Conservation (phyloP, 208 protist species). For the Paratrypanosoma confusum region DNA sequence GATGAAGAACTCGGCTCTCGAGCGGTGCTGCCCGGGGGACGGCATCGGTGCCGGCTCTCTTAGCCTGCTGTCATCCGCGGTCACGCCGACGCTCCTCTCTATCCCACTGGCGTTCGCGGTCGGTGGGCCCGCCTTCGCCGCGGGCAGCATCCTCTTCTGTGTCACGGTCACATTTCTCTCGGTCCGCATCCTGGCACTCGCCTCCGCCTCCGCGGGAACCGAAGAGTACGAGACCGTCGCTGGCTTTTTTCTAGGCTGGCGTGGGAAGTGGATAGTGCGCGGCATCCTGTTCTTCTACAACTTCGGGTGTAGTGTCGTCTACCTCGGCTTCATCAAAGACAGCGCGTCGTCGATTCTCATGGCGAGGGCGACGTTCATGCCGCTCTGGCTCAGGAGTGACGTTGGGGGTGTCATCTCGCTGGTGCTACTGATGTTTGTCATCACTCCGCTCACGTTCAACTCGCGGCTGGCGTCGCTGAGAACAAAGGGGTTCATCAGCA, state of each 20-base stretch:
- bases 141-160: constrained; percentile 34
- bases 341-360: constrained; percentile 38
- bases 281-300: constrained; percentile 65
- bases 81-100: constrained; percentile 62
- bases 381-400: constrained; percentile 37
- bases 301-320: constrained; percentile 56
- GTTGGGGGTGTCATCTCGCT: constrained; percentile 30
- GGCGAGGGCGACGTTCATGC: constrained; percentile 30
- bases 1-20: constrained; percentile 56
- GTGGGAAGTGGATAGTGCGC: constrained; percentile 35
- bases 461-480: constrained; percentile 65
- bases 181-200: constrained; percentile 59
- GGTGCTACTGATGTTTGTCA: constrained; percentile 27
- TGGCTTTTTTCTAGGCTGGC: constrained; percentile 51
- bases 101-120: constrained; percentile 62
- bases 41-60: constrained; percentile 53
- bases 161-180: constrained; percentile 53
- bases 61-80: constrained; percentile 51
- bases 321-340: constrained; percentile 64
- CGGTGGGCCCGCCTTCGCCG: constrained; percentile 38
- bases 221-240: constrained; percentile 73
- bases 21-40: constrained; percentile 58
- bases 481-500: constrained; percentile 64
- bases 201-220: constrained; percentile 53
- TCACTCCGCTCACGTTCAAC: constrained; percentile 65